Evolutionary conservation across 2,329 filamentous ascomycete genomes (phyloP), one percentile per base, ranked within the genome.

Genomic region (Fusarium robinianum): DNA sequence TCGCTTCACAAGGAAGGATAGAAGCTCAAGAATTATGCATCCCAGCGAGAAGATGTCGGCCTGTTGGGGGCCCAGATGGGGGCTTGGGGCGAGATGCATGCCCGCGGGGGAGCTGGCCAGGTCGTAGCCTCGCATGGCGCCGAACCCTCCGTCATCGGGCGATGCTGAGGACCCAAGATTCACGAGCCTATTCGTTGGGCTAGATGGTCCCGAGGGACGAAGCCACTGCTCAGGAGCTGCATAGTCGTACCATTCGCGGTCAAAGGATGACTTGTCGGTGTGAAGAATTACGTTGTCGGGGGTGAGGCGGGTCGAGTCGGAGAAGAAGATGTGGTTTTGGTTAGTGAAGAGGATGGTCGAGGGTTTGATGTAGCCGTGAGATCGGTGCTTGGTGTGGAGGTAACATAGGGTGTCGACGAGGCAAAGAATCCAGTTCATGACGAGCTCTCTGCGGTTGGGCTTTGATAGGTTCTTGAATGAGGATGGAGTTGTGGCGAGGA

Each of bases 401-500:
- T 79, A 86, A 39, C 83, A 80, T 11, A 90, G 62, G 2, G 85
- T 83, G 62, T 88, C 84, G 26, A 78, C 75, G 4, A 90, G 74
- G 62, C 87, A 90, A 59, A 87, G 81, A 58, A 90, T 79, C 87
- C 87, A 90, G 63, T 87, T 84, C 62, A 88, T 72, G 5, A 89
- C 64, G 11, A 85, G 69, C 31, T 73, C 70, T 22, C 83, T 75
- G 17, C 84, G 75, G 26, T 79, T 75, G 36, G 74, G 71, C 61
- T 87, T 86, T 4, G 78, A 58, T 8, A 88, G 64, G 38, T 76
- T 78, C 57, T 85, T 84, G 63, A 85, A 77, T 15, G 79, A 77
- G 15, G 76, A 70, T 3, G 85, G 83, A 5, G 79, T 79, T 37
- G 79, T 80, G 11, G 81, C 75, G 46, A 90, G 75, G 64, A 88